A percentile compares a stretch with the other conserved stretches of the same genome.
phyloP scores from a whole-genome alignment of 768 basidiomycete species.

The Chalciporus sphaerocephalus region DNA sequence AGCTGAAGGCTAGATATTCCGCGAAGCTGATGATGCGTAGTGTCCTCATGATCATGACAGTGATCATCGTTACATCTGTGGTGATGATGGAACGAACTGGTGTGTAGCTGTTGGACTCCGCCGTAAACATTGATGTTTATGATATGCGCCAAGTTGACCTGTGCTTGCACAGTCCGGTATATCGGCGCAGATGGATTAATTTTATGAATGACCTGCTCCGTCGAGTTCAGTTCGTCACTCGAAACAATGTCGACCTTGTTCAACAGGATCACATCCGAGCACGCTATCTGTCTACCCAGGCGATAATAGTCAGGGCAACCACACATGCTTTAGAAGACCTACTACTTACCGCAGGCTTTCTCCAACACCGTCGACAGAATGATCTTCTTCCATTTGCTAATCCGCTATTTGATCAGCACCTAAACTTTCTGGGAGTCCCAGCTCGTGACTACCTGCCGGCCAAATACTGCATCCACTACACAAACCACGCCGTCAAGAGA shows the following conservation, averaged over 20 bases:
- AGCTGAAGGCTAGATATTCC: constrained; percentile 84
- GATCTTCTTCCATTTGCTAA: constrained; percentile 86
- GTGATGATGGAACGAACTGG: constrained; percentile 24
- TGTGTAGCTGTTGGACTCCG: constrained; percentile 35
- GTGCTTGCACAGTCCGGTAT: constrained; percentile 62
- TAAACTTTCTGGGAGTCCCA: constrained; percentile 31
- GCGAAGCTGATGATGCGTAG: constrained; percentile 61
- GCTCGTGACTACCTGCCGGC: constrained; percentile 42
- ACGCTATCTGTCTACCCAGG: constrained; percentile 82
- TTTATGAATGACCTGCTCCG: constrained; percentile 58
- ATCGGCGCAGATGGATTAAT: constrained; percentile 81
- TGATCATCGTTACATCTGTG: constrained; percentile 32
- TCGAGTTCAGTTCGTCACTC: constrained; percentile 38
- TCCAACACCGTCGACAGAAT: constrained; percentile 58
- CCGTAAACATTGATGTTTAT: constrained; percentile 81
- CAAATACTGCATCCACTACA: constrained; percentile 87
- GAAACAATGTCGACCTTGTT: constrained; percentile 86
- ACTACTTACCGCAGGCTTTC: constrained; percentile 70
- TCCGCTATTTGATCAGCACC: constrained; percentile 1
- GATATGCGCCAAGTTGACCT: constrained; percentile 71
- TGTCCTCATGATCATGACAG: constrained; percentile 31
- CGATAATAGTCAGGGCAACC: neutral
- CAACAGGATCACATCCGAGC: constrained; percentile 84
- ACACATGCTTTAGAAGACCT: neutral
- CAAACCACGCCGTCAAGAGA: constrained; percentile 86